Base-by-base conservation (phyloP, 2,329 filamentous ascomycete species). In the Sphaerulina vaccinii region DNA sequence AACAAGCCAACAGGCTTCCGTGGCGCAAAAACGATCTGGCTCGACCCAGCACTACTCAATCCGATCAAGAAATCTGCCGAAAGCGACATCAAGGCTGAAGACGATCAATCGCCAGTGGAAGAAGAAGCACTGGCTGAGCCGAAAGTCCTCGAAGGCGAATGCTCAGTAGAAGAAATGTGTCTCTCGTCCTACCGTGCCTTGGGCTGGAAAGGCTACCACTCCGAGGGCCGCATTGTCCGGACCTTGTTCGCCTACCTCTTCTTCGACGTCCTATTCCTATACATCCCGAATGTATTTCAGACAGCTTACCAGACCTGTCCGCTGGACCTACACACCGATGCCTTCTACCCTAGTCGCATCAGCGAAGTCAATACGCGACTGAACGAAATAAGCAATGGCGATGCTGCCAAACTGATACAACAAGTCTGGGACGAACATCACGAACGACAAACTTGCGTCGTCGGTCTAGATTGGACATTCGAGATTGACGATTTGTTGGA, bases 231-330 rank as follows among this genome's bases (percentile, higher is more conserved):
- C 2, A 91, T 97, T 61, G 75, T 97, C 5, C 84, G 90, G n/a
- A 99, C 93, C 0, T 76, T 99, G 5, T 79, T 79, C 61, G 76
- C 70, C n/a, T 92, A 93, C 65, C 81, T 99, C 15, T 96, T 97
- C 75, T 93, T 86, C 74, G 92, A 99, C 70, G 82, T 97, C 19
- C 75, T 99, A 5, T 97, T 97, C 71, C 78, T 90, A 21, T 96
- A 95, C 70, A 82, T 97, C 4, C 92, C 93, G 21, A 96, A 97
- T 62, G 92, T 99, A 49, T 99, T 99, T 70, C 92, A 97, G 68
- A 99, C 93, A 5, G 83, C 87, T 1, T 99, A 89, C 68, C 93
- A 99, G 71, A 95, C 90, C 0, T 96, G 90, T 65, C 93, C 93
- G 1, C 75, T 99, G 3, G 93, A 99, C 68, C 75, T 99, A 5